These are phyloP conservation scores for Rubia tinctorum DNA, from an alignment of 305 asterid genomes.

Conservation along the genomic window DNA sequence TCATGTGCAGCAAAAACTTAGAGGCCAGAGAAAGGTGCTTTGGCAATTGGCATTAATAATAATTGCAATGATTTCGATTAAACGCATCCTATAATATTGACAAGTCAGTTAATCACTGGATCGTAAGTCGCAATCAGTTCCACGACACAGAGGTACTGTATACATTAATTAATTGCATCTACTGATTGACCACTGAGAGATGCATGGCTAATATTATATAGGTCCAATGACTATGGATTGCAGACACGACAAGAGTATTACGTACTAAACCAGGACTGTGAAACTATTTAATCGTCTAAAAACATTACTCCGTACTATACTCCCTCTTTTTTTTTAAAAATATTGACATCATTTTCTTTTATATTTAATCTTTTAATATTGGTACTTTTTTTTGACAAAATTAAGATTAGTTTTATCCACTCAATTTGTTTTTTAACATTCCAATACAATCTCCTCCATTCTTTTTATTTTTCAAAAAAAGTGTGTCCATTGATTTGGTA, in stretches of 20 bases:
- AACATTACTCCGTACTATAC: too few species aligned
- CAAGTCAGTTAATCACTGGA: slow-evolving; percentile 18
- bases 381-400: too few species aligned
- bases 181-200: slow-evolving; percentile 16
- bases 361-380: too few species aligned
- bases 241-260: slow-evolving; percentile 5
- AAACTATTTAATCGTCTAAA: background rate
- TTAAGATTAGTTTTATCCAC: too few species aligned
- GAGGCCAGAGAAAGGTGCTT: background rate
- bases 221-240: slow-evolving; percentile 9
- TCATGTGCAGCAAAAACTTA: background rate
- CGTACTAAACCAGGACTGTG: background rate
- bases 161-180: background rate
- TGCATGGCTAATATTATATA: slow-evolving; percentile 7
- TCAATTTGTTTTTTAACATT: too few species aligned
- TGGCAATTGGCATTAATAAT: background rate
- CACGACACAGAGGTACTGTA: slow-evolving; percentile 2
- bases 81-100: slow-evolving; percentile 9
- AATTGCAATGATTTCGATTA: background rate
- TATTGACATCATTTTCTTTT: too few species aligned
- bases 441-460: too few species aligned
- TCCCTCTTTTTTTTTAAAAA: too few species aligned
- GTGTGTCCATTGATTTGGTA: too few species aligned
- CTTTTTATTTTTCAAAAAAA: too few species aligned
- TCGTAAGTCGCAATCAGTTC: slow-evolving; percentile 12